A percentile compares a stretch with the other conserved stretches of the same genome.
phyloP scores from a whole-genome alignment of 331 rosid genomes.

The Quercus tomentella region DNA sequence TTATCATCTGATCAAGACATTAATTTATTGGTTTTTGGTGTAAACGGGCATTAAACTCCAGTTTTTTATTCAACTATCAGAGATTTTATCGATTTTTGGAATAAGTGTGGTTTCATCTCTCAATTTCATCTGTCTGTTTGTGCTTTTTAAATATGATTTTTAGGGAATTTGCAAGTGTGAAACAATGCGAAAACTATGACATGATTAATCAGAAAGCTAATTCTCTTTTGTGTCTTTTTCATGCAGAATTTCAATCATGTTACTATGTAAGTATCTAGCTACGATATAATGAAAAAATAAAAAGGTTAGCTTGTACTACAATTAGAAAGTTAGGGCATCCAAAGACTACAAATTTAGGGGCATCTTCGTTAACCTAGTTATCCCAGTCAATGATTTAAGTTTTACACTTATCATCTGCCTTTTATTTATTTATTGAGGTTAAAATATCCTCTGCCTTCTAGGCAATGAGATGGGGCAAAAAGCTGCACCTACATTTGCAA shows the following conservation, averaged over 20 bases:
- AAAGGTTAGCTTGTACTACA: too few relatives aligned
- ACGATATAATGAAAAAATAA: neutral
- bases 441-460: slow-evolving; percentile 1
- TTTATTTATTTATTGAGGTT: neutral
- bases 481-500: neutral
- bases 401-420: slow-evolving; percentile 4
- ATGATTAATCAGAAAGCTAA: neutral
- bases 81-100: too few relatives aligned
- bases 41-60: accelerated
- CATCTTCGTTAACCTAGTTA: neutral
- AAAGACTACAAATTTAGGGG: neutral
- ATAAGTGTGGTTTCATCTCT: neutral
- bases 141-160: neutral
- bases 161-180: too few relatives aligned
- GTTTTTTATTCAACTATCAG: too few relatives aligned
- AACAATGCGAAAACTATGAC: neutral
- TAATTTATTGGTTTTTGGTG: too few relatives aligned
- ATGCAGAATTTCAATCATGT: neutral
- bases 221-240: too few relatives aligned
- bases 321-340: too few relatives aligned
- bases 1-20: too few relatives aligned
- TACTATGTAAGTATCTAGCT: neutral
- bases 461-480: slow-evolving; percentile 15
- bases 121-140: neutral
- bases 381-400: neutral